Evolutionary conservation across 192 early-diverging fungal species (phyloP), one percentile per base, ranked within the genome.

Genomic region (Lobosporangium transversale): DNA sequence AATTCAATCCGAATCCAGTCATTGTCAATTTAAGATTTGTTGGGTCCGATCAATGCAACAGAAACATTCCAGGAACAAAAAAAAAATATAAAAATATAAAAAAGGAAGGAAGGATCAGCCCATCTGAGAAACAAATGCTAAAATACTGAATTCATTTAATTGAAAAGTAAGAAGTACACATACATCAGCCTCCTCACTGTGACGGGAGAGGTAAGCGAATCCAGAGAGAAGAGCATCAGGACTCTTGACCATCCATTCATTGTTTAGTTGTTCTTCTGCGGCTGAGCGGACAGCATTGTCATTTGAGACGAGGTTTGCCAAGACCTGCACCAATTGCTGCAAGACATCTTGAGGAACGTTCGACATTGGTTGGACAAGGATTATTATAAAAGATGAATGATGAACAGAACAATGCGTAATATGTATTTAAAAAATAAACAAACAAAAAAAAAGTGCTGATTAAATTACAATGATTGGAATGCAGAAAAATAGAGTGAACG

Each of bases 201-300:
- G 31, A 59, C 83, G 71, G 80, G 85, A 66, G 32, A 88, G 81
- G 42, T 86, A 85, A 27, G 82, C 79, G 27, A 88, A 80, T 57
- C 83, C 84, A 50, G 84, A 66, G 32, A 88, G 53, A 12, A 86
- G 71, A n/a, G 86, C 67, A 48, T 86, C 83, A 17, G 87, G 87
- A 56, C 74, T 78, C 63, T 84, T 80, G 49, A 80, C 73, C 42
- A 88, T 81, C 87, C 87, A 88, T 49, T 85, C 80, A 36, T 88
- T 85, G 66, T 88, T 88, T 37, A 88, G 80, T 53, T 84, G 82
- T 31, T 70, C 58, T 59, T 88, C 87, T n/a, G 87, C 87, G 26
- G 70, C 69, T 23, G 83, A 76, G 62, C 87, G 84, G 33, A 83
- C 53, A 51, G 73, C 61, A 56, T 88, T 88, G 52, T 88, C 85